Conservation (phyloP, 257 asterid species). For the Solanum infundibuliforme region DNA sequence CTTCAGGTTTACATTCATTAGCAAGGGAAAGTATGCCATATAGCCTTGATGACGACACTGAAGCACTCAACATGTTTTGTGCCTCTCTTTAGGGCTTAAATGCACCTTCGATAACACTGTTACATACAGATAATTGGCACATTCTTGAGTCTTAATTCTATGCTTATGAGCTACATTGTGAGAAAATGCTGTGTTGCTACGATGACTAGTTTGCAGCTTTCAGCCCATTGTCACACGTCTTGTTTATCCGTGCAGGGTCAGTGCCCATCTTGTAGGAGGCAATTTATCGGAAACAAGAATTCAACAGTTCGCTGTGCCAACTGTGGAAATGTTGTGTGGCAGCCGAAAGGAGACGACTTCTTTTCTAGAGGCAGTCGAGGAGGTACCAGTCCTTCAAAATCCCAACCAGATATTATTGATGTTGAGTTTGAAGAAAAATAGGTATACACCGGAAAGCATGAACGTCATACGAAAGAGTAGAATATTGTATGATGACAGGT, state of each 20-base stretch:
- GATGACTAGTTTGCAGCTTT: not conserved
- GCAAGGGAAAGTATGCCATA: not conserved
- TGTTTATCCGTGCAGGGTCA: slow-evolving; percentile 52
- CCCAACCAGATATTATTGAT: slow-evolving; percentile 72
- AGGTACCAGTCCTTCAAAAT: slow-evolving; percentile 54
- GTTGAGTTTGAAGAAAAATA: slow-evolving; percentile 94
- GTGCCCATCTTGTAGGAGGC: slow-evolving; percentile 90
- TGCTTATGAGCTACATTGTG: not conserved
- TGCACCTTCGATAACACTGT: not conserved
- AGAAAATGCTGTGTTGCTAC: not conserved
- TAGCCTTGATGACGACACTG: not conserved
- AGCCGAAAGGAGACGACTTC: slow-evolving; percentile 61
- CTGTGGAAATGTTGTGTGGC: slow-evolving; percentile 94
- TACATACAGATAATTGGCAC: not conserved
- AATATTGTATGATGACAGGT: not conserved
- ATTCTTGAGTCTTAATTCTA: not conserved
- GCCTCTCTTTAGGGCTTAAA: not conserved
- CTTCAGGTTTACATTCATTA: not conserved
- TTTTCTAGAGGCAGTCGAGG: slow-evolving; percentile 59
- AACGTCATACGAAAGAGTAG: not conserved
- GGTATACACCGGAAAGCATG: not conserved
- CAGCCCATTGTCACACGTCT: not conserved
- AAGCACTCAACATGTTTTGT: not conserved
- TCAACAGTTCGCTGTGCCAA: slow-evolving; percentile 75
- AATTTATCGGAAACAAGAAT: slow-evolving; percentile 72